Percentiles rank a stretch among this genome's conserved stretches.
Evolutionary conservation across 768 basidiomycete genomes (phyloP).

Genomic region (Kwoniella shandongensis): DNA sequence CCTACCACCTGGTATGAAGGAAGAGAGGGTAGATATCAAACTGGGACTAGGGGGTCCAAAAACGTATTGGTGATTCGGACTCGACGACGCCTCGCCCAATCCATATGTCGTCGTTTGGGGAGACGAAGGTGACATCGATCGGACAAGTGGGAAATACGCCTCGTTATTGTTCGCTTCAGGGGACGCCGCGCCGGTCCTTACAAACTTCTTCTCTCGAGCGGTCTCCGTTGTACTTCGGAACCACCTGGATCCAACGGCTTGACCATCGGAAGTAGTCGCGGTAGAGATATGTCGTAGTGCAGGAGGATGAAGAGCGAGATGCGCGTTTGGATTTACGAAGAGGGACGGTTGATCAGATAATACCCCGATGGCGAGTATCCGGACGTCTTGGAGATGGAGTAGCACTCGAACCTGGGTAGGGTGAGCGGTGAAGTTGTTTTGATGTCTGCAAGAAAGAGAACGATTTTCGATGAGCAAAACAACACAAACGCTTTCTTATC

Average conservation of each 20-base stretch:
- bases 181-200: background rate
- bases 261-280: slow-evolving; percentile 2
- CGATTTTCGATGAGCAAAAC: no score
- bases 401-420: slow-evolving; percentile 41
- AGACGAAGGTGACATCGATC: slow-evolving; percentile 29
- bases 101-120: slow-evolving; percentile 25
- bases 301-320: slow-evolving; percentile 48
- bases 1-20: slow-evolving; percentile 22
- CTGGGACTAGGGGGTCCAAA: background rate
- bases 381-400: slow-evolving; percentile 45
- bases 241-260: slow-evolving; percentile 4
- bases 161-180: slow-evolving; percentile 20
- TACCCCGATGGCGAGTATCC: slow-evolving; percentile 45
- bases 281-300: slow-evolving; percentile 26
- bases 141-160: slow-evolving; percentile 37
- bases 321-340: slow-evolving; percentile 51
- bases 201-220: background rate
- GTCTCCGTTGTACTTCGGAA: slow-evolving; percentile 2
- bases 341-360: slow-evolving; percentile 36
- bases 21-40: slow-evolving; percentile 14
- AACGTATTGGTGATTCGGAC: slow-evolving; percentile 7
- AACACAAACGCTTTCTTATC: background rate
- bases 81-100: slow-evolving; percentile 13
- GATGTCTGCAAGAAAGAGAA: slow-evolving; percentile 32
- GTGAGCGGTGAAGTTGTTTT: slow-evolving; percentile 47